A percentile compares a stretch with the other conserved stretches of the same genome.
phyloP scores from a whole-genome alignment of 2,329 filamentous ascomycete genomes.

The Amauroascus niger region DNA sequence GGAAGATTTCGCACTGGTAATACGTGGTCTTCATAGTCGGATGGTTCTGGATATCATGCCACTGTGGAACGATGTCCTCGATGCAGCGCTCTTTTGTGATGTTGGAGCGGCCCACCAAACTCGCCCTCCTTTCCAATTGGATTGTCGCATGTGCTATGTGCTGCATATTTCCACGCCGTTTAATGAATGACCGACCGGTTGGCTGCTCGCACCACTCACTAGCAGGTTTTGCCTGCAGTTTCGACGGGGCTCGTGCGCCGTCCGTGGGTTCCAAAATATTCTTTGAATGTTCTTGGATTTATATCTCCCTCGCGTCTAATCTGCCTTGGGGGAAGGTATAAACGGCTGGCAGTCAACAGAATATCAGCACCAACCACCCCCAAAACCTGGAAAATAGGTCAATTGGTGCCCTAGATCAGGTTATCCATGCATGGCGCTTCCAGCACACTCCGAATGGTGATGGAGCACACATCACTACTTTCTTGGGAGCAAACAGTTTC shows the following conservation, averaged over 20 bases:
- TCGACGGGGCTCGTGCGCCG: slow-evolving; percentile 2
- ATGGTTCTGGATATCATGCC: background rate
- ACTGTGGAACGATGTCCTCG: background rate
- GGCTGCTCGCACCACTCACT: background rate
- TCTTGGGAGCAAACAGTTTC: no score
- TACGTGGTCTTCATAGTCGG: background rate
- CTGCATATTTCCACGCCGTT: background rate
- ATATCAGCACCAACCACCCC: no score
- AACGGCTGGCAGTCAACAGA: background rate
- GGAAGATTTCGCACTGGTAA: background rate
- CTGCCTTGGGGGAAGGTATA: background rate
- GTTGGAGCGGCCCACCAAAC: background rate
- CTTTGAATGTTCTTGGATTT: background rate
- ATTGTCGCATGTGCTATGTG: no score
- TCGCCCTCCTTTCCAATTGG: background rate
- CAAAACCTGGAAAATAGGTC: no score
- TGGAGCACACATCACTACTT: no score
- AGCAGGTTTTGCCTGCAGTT: background rate
- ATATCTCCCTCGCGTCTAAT: background rate
- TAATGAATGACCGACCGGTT: background rate
- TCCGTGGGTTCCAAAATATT: background rate
- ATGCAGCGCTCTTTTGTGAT: background rate
- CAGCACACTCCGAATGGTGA: no score
- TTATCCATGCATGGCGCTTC: no score
- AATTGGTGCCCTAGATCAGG: no score